Percentiles rank a stretch among this genome's conserved stretches.
Evolutionary conservation across 176 grass and related monocot genomes (phyloP).

Genomic region (Carex kokanica): DNA sequence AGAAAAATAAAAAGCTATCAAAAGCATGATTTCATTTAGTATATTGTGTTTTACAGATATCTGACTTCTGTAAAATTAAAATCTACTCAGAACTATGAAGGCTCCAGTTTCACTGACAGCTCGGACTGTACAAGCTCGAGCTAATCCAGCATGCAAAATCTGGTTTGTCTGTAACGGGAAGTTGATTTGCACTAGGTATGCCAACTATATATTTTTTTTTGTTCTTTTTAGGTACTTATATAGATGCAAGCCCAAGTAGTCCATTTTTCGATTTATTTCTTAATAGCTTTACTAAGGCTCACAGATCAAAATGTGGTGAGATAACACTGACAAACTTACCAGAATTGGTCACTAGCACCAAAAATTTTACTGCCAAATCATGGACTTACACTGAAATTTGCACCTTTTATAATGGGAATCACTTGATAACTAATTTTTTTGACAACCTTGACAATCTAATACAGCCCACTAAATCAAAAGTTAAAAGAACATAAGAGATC

Average conservation of each 20-base stretch:
- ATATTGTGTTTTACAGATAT: slow-evolving; percentile 14
- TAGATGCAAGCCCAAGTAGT: background rate
- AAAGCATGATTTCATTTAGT: background rate
- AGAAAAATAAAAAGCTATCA: background rate
- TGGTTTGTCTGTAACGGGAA: slow-evolving; percentile 54
- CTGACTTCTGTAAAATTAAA: slow-evolving; percentile 31
- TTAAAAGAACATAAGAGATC: too few species aligned
- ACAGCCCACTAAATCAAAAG: too few species aligned
- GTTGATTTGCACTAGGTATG: slow-evolving; percentile 36
- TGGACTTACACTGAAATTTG: too few species aligned
- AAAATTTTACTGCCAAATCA: too few species aligned
- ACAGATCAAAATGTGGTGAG: background rate
- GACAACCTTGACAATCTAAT: too few species aligned
- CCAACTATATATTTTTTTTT: background rate
- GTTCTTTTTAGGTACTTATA: too few species aligned
- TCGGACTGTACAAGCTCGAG: slow-evolving; percentile 28
- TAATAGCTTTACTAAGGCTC: background rate
- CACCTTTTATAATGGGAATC: too few species aligned
- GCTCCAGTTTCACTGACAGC: slow-evolving; percentile 49
- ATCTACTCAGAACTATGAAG: slow-evolving; percentile 52
- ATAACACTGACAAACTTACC: background rate
- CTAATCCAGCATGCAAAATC: slow-evolving; percentile 47
- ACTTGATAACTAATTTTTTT: too few species aligned
- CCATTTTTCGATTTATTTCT: slow-evolving; percentile 14
- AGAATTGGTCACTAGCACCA: background rate